Evolutionary conservation across 768 basidiomycete species (phyloP).

Genomic region (Candolleomyces eurysporus): DNA sequence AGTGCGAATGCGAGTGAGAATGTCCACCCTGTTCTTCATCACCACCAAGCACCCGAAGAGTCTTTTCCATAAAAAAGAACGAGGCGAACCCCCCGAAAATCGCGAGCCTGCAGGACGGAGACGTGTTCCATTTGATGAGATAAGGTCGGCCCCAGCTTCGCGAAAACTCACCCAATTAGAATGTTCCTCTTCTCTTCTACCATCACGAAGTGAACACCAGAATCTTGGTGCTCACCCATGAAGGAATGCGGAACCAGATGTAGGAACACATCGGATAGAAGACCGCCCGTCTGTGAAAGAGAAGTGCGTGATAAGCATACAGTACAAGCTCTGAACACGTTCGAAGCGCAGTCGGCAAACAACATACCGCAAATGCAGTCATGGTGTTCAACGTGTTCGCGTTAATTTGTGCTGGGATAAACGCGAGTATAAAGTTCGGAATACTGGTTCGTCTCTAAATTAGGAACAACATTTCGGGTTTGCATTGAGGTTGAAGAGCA

Average conservation of each 20-base stretch:
- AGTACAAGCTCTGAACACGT: neutral
- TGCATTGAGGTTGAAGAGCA: conserved; percentile 9
- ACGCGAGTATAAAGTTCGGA: conserved; percentile 92
- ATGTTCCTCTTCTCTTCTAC: conserved; percentile 93
- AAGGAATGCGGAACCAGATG: conserved; percentile 91
- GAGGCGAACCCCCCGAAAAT: conserved; percentile 86
- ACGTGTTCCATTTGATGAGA: neutral
- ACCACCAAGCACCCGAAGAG: conserved; percentile 74
- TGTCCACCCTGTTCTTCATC: conserved; percentile 53
- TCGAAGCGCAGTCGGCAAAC: neutral
- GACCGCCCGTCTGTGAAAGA: conserved; percentile 69
- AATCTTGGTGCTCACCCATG: conserved; percentile 80
- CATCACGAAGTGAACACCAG: conserved; percentile 73
- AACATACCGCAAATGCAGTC: conserved; percentile 86
- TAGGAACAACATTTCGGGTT: neutral
- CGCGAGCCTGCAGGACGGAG: conserved; percentile 48
- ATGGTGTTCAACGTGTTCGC: conserved; percentile 85
- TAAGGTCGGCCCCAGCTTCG: neutral
- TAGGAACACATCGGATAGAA: conserved; percentile 90
- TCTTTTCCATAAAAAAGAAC: conserved; percentile 94
- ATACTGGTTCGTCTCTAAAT: conserved; percentile 45
- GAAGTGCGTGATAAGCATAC: conserved; percentile 4
- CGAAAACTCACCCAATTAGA: conserved; percentile 66
- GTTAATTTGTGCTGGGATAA: conserved; percentile 88
- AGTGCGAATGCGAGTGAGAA: conserved; percentile 62